Conservation (phyloP, 805 yeast species). For the Monosporozyma siamensis region DNA sequence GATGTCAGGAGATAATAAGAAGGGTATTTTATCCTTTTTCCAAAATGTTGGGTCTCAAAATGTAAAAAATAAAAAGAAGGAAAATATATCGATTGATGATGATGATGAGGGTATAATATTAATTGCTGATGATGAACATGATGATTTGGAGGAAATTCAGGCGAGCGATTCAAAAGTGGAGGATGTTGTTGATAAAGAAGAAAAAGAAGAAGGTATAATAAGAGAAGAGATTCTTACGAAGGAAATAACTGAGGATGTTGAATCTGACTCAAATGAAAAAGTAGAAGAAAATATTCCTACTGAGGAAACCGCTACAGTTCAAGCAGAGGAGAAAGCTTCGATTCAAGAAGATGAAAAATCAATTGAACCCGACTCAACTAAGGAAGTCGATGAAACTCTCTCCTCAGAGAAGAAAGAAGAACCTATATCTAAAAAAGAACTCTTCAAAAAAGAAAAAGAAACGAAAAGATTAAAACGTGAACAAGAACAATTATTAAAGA, state of each 20-base stretch:
- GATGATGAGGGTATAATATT: background rate
- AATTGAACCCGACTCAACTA: no score
- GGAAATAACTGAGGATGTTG: no score
- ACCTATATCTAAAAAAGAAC: background rate
- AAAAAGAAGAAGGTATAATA: background rate
- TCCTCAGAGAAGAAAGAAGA: background rate
- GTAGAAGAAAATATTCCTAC: no score
- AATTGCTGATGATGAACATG: background rate
- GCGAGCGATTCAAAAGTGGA: no score
- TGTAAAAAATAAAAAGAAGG: background rate
- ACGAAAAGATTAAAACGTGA: constrained; percentile 12
- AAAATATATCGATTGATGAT: background rate
- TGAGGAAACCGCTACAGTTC: no score
- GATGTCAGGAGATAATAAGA: constrained; percentile 6
- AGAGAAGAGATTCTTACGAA: no score
- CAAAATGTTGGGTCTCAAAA: constrained; percentile 8
- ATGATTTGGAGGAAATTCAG: background rate
- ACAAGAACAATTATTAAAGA: constrained; percentile 6
- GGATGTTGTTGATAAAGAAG: background rate
- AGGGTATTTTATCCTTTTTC: constrained; percentile 21
- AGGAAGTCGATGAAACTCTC: no score
- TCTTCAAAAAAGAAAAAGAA: constrained; percentile 3
- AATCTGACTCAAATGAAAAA: no score
- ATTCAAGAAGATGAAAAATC: no score
- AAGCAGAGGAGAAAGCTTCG: no score